Conservation (phyloP, 2,329 filamentous ascomycete genomes). For the Fusarium brevicatenulatum region DNA sequence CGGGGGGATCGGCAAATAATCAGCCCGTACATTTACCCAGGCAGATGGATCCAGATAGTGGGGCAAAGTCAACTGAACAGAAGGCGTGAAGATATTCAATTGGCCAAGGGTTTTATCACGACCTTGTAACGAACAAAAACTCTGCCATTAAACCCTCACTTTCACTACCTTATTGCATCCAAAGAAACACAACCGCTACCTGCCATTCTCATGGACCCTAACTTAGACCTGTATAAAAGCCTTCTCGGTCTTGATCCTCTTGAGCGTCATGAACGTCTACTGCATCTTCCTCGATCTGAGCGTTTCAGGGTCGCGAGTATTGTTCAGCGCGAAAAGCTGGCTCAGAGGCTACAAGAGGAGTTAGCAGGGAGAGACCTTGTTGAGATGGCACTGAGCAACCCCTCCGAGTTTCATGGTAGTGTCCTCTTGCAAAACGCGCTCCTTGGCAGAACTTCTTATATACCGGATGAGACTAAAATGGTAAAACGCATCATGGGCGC, state of each 20-base stretch:
- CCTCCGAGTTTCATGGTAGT: neutral
- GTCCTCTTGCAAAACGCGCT: neutral
- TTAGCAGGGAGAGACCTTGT: neutral
- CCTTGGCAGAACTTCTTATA: neutral
- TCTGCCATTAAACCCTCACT: neutral
- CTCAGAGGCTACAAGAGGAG: neutral
- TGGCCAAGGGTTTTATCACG: too few species aligned
- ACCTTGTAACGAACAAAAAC: neutral
- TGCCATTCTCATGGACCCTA: neutral
- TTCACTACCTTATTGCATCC: rapidly evolving
- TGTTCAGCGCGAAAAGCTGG: neutral
- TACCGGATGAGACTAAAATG: rapidly evolving
- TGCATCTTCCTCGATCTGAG: neutral
- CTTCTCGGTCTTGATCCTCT: neutral
- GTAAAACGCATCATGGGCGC: neutral
- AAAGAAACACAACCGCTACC: neutral
- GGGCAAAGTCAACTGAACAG: too few species aligned
- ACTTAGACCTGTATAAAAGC: neutral
- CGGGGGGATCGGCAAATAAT: too few species aligned
- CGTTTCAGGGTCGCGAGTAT: neutral
- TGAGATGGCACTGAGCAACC: neutral
- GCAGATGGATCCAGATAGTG: too few species aligned
- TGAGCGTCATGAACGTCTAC: neutral
- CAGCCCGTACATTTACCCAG: too few species aligned
- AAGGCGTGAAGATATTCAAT: too few species aligned